Conservation (phyloP, 2,329 filamentous ascomycete genomes). For the Fusarium sp. region DNA sequence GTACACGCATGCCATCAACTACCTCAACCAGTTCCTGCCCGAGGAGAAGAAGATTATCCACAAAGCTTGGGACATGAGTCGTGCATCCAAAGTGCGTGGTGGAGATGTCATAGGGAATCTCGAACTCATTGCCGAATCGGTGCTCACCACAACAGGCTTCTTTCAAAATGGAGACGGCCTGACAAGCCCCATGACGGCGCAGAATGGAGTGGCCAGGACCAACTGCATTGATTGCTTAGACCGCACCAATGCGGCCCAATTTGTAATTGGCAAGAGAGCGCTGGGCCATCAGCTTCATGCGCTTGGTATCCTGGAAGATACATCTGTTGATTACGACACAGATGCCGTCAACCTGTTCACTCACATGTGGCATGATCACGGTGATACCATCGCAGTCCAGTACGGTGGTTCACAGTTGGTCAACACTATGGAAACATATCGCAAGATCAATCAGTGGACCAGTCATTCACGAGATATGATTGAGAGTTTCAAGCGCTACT, state of each 20-base stretch:
- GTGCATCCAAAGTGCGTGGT: slow-evolving; percentile 91
- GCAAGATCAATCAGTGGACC: slow-evolving; percentile 99
- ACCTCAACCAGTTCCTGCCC: slow-evolving; percentile 95
- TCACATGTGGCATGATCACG: slow-evolving; percentile 98
- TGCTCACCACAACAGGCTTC: slow-evolving; percentile 89
- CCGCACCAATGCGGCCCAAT: slow-evolving; percentile 96
- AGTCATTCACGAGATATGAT: slow-evolving; percentile 99
- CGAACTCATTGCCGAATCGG: slow-evolving; percentile 89
- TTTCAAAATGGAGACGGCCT: slow-evolving; percentile 91
- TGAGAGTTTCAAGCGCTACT: slow-evolving; percentile 98
- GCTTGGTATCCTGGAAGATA: slow-evolving; percentile 85
- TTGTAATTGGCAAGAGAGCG: slow-evolving; percentile 95
- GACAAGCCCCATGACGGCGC: slow-evolving; percentile 75
- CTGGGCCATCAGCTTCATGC: slow-evolving; percentile 93
- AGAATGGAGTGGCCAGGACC: slow-evolving; percentile 93
- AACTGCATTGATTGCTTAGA: slow-evolving; percentile 99
- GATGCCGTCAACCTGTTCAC: slow-evolving; percentile 97
- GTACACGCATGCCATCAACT: slow-evolving; percentile 88
- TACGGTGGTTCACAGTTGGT: slow-evolving; percentile 98
- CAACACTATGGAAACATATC: slow-evolving; percentile 99
- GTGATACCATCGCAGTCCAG: slow-evolving; percentile 97
- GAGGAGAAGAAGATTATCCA: slow-evolving; percentile 89
- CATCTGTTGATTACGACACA: slow-evolving; percentile 90
- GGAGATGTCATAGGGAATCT: slow-evolving; percentile 95
- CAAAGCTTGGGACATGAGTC: slow-evolving; percentile 98